Evolutionary conservation across 2,329 filamentous ascomycete genomes (phyloP).

Genomic region (Cladosporium sp.): DNA sequence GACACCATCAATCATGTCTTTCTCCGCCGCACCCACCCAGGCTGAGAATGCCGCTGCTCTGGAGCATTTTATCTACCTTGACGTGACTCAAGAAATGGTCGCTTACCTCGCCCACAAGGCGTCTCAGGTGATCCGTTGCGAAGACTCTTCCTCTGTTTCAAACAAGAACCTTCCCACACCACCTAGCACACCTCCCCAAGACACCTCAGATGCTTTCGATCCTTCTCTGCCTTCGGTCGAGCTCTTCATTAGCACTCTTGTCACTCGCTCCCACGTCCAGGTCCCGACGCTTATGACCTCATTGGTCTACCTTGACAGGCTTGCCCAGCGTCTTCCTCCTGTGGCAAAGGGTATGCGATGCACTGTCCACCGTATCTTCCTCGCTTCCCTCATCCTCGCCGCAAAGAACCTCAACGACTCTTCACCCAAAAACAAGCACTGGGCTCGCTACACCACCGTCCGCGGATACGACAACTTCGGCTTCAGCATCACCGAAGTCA

Average conservation of each 20-base stretch:
- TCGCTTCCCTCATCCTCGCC: slow-evolving; percentile 76
- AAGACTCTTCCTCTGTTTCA: slow-evolving; percentile 41
- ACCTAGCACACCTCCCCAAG: slow-evolving; percentile 55
- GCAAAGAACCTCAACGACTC: slow-evolving; percentile 99
- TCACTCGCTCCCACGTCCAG: slow-evolving; percentile 91
- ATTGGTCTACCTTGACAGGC: slow-evolving; percentile 82
- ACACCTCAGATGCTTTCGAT: slow-evolving; percentile 47
- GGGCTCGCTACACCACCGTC: slow-evolving; percentile 87
- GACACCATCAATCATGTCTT: slow-evolving; percentile 38
- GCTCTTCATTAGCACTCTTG: slow-evolving; percentile 85
- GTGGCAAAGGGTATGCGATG: slow-evolving; percentile 95
- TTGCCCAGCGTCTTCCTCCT: slow-evolving; percentile 80
- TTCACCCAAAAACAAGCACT: slow-evolving; percentile 99
- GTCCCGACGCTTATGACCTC: slow-evolving; percentile 96
- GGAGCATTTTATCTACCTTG: slow-evolving; percentile 74
- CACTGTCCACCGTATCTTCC: slow-evolving; percentile 96
- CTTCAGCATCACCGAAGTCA: slow-evolving; percentile 93
- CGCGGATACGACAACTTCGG: slow-evolving; percentile 71
- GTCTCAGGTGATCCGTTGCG: slow-evolving; percentile 74
- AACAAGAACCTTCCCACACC: slow-evolving; percentile 53
- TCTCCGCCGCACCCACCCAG: slow-evolving; percentile 36
- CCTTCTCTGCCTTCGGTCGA: slow-evolving; percentile 69
- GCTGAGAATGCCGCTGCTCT: slow-evolving; percentile 66
- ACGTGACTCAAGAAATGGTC: slow-evolving; percentile 74
- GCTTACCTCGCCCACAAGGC: slow-evolving; percentile 70